Evolutionary conservation across 2,329 filamentous ascomycete genomes (phyloP), one percentile per base, ranked within the genome.

Genomic region (Epichloe sibirici): DNA sequence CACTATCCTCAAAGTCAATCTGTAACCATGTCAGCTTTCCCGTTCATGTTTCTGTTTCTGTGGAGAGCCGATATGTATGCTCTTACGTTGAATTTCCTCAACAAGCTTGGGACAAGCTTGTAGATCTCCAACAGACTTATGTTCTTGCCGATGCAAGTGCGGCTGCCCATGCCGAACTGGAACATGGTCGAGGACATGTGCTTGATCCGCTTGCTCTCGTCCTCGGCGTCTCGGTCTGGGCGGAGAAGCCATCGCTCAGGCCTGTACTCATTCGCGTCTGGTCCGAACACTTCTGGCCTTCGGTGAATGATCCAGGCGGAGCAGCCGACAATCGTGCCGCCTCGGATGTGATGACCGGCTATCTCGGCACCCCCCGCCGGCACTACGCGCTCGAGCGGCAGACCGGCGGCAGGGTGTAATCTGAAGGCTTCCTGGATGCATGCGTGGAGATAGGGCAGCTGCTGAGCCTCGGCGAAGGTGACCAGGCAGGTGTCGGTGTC

Each of bases 341-440:
- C 59, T 2, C 65, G 66, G n/a, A 69, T 61, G 54, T 62, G 62
- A 1, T 53, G 40, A 0, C 62, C 65, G 5, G 64, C 63, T 5
- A 79, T 66, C 64, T 0, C 63, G 63, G 51, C 1, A 75, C 76
- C 1, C 65, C 65, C 69, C 3, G 66, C 53, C 0, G 75, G 72
- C 0, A 78, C 74, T 0, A 69, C 64, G 12, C 76, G 66, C 65
- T 72, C 72, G 23, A 78, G 61, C 2, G 74, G 70, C 12, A 78
- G 59, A 3, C 73, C 74, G 0, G 70, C 69, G 2, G 74, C 71
- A 4, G 75, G 67, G 52, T 77, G 71, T 40, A 79, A 62, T 15
- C 77, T 69, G 7, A 79, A 59, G 0, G 72, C 72, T 58, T 79
- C 76, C 52, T 77, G 76, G 47, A 79, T 72, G 5, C 74, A 69